Conservation (phyloP, 257 asterid species). For the Plantago ovata region DNA sequence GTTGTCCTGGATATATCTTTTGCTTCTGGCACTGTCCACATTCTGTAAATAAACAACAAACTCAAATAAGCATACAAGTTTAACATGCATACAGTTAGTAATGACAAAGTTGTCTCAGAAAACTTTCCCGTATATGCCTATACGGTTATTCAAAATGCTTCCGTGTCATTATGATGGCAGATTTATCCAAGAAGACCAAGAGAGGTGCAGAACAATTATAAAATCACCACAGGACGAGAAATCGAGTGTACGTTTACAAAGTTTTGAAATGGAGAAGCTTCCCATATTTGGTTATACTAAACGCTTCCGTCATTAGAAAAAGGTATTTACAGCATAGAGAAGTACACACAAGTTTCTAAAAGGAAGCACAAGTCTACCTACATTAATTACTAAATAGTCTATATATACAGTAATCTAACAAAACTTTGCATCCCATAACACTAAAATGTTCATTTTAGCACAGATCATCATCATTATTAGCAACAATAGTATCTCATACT, state of each 20-base stretch:
- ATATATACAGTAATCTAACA: not conserved
- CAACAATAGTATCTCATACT: constrained; percentile 7
- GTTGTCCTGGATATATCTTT: constrained; percentile 40
- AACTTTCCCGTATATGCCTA: not conserved
- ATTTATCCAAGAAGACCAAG: not conserved
- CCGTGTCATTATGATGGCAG: not conserved
- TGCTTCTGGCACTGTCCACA: too few species aligned
- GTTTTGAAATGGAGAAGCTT: not conserved
- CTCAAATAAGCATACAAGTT: constrained; percentile 18
- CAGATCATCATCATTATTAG: constrained; percentile 29
- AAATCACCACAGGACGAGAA: too few species aligned
- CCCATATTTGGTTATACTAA: not conserved
- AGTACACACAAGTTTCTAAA: too few species aligned
- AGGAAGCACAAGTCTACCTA: too few species aligned
- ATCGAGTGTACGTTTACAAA: not conserved
- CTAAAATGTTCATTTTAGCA: constrained; percentile 9
- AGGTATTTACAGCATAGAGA: not conserved
- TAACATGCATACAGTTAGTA: not conserved
- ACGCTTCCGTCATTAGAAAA: too few species aligned
- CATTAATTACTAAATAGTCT: too few species aligned
- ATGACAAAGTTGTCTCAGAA: not conserved
- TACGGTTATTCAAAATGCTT: not conserved
- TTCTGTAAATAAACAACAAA: too few species aligned
- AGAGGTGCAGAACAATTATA: not conserved
- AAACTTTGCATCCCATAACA: not conserved